Conservation (phyloP, 495 filamentous ascomycete species). For the Hypoxylon perforatum region DNA sequence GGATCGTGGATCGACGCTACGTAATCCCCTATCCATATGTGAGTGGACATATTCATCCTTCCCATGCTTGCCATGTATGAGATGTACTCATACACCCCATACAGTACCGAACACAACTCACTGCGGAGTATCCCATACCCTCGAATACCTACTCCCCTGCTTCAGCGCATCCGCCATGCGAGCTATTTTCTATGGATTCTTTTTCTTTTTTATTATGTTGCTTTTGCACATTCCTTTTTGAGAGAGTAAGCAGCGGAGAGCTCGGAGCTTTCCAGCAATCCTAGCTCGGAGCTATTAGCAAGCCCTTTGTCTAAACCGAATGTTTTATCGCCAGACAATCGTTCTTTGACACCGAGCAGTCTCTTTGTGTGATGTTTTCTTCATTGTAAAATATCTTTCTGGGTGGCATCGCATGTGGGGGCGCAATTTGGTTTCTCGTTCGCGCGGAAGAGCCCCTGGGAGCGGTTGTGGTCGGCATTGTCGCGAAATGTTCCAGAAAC, state of each 20-base stretch:
- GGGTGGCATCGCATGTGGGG: slow-evolving; percentile 34
- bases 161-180: neutral
- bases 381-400: slow-evolving; percentile 20
- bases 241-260: slow-evolving; percentile 37
- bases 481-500: slow-evolving; percentile 15
- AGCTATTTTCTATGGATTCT: neutral
- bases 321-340: neutral
- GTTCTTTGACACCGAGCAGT: slow-evolving; percentile 1
- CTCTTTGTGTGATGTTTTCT: slow-evolving; percentile 6
- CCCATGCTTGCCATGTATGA: no score
- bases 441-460: slow-evolving; percentile 22
- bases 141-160: neutral
- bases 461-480: slow-evolving; percentile 38
- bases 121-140: slow-evolving; percentile 19
- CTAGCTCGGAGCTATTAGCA: slow-evolving; percentile 33
- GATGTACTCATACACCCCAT: neutral
- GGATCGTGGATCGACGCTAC: slow-evolving; percentile 31
- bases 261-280: slow-evolving; percentile 28
- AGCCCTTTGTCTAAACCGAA: slow-evolving; percentile 5
- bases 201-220: neutral
- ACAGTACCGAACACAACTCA: slow-evolving; percentile 19
- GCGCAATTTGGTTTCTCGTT: slow-evolving; percentile 24
- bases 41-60: no score
- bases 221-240: slow-evolving; percentile 33
- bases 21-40: slow-evolving; percentile 27